Percentiles rank a stretch among this genome's conserved stretches.
phyloP scores from a whole-genome alignment of 805 yeast species.

The Suhomyces xylopsoci region DNA sequence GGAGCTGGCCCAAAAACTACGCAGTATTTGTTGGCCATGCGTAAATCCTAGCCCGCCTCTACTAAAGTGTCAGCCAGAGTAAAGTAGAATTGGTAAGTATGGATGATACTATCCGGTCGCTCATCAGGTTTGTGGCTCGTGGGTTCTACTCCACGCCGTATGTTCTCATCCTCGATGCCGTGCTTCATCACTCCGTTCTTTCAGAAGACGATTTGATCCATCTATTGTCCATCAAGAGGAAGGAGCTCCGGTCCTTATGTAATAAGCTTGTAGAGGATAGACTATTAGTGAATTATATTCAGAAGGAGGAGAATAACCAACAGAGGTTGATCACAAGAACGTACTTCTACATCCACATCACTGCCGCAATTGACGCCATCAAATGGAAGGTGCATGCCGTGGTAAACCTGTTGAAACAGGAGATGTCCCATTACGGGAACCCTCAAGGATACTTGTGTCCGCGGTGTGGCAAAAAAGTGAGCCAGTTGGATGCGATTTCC shows the following conservation, averaged over 20 bases:
- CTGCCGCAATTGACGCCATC: constrained; percentile 92
- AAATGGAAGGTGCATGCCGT: constrained; percentile 94
- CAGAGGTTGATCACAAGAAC: constrained; percentile 69
- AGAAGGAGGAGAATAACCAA: constrained; percentile 62
- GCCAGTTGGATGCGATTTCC: constrained; percentile 85
- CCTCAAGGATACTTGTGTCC: constrained; percentile 96
- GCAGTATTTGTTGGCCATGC: not conserved
- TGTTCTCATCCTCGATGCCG: constrained; percentile 81
- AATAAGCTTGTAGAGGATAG: constrained; percentile 83
- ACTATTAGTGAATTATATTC: constrained; percentile 64
- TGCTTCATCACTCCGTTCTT: constrained; percentile 81
- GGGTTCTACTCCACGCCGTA: constrained; percentile 87
- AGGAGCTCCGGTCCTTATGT: constrained; percentile 80
- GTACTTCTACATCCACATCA: constrained; percentile 81
- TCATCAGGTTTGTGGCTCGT: constrained; percentile 76
- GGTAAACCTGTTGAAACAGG: constrained; percentile 74
- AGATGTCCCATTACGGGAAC: constrained; percentile 77
- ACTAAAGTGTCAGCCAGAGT: not conserved
- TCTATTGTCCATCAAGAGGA: constrained; percentile 77
- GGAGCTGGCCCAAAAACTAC: not conserved
- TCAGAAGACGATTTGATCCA: constrained; percentile 88
- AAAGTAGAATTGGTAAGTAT: constrained; percentile 13
- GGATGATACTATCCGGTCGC: constrained; percentile 46
- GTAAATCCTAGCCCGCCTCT: not conserved
- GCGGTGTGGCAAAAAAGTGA: constrained; percentile 72